Evolutionary conservation across 192 early-diverging fungal genomes (phyloP).

Genomic region (Linnemannia schmuckeri): DNA sequence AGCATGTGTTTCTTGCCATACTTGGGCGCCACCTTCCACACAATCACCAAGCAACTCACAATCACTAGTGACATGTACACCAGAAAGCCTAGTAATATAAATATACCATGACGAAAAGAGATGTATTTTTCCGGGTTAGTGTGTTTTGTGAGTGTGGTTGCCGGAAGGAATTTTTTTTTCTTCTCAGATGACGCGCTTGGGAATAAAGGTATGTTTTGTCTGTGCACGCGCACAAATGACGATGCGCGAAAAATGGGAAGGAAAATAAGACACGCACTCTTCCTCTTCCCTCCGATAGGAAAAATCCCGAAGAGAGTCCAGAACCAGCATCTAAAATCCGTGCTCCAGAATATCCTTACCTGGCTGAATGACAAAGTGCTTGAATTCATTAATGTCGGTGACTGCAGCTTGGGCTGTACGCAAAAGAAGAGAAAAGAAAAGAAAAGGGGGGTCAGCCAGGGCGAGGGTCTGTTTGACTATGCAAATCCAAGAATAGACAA

Average conservation of each 20-base stretch:
- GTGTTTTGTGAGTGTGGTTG: neutral
- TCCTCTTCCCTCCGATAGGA: neutral
- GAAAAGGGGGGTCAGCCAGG: neutral
- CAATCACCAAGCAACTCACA: slow-evolving; percentile 51
- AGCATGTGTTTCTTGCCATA: slow-evolving; percentile 72
- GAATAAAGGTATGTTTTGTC: neutral
- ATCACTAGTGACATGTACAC: slow-evolving; percentile 65
- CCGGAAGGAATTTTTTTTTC: neutral
- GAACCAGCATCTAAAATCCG: neutral
- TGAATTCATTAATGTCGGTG: slow-evolving; percentile 83
- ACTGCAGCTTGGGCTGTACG: slow-evolving; percentile 70
- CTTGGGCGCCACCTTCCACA: slow-evolving; percentile 69
- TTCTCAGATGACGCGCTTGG: neutral
- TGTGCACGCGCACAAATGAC: neutral
- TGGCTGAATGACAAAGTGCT: slow-evolving; percentile 69
- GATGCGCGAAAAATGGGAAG: neutral
- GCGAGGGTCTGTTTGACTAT: neutral
- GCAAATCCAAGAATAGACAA: slow-evolving; percentile 8
- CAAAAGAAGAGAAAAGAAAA: neutral
- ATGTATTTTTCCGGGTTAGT: neutral
- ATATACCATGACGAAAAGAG: slow-evolving; percentile 31
- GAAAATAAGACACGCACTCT: too few relatives aligned
- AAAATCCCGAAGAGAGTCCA: neutral
- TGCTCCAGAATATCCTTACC: slow-evolving; percentile 44
- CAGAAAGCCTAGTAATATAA: slow-evolving; percentile 56